phyloP scores from a whole-genome alignment of 2,329 filamentous ascomycete species.

The Claviceps purpurea region DNA sequence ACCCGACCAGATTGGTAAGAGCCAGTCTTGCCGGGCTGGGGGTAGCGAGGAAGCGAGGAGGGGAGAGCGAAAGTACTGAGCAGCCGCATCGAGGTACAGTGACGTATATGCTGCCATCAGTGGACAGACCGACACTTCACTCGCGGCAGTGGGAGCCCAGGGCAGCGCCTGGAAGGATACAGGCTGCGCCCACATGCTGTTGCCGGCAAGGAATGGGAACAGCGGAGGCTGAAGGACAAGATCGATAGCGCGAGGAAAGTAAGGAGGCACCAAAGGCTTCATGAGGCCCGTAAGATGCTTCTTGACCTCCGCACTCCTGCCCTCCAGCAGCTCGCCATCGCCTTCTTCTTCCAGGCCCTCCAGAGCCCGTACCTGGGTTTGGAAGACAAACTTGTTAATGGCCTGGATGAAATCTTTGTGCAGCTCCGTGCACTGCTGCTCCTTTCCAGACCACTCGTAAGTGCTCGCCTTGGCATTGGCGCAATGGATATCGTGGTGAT shows the following conservation, averaged over 20 bases:
- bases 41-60: conserved; percentile 56
- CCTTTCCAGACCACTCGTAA: conserved; percentile 94
- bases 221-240: conserved; percentile 76
- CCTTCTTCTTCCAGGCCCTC: conserved; percentile 96
- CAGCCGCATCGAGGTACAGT: conserved; percentile 54
- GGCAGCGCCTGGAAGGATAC: conserved; percentile 57
- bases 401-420: conserved; percentile 95
- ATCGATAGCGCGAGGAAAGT: conserved; percentile 74
- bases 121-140: conserved; percentile 61
- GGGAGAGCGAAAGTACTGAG: conserved; percentile 69
- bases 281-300: conserved; percentile 71
- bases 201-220: conserved; percentile 61
- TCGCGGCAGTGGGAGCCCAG: conserved; percentile 69
- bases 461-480: conserved; percentile 79
- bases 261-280: conserved; percentile 68
- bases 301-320: conserved; percentile 90
- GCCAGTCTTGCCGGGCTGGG: conserved; percentile 59
- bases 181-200: conserved; percentile 70
- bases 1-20: conserved; percentile 73
- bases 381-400: conserved; percentile 93
- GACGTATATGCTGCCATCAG: conserved; percentile 65
- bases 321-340: conserved; percentile 80
- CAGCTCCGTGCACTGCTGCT: conserved; percentile 89
- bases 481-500: conserved; percentile 92
- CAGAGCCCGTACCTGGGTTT: conserved; percentile 73